Conservation (phyloP, 345 rosid genomes). For the Diplotaxis tenuifolia region DNA sequence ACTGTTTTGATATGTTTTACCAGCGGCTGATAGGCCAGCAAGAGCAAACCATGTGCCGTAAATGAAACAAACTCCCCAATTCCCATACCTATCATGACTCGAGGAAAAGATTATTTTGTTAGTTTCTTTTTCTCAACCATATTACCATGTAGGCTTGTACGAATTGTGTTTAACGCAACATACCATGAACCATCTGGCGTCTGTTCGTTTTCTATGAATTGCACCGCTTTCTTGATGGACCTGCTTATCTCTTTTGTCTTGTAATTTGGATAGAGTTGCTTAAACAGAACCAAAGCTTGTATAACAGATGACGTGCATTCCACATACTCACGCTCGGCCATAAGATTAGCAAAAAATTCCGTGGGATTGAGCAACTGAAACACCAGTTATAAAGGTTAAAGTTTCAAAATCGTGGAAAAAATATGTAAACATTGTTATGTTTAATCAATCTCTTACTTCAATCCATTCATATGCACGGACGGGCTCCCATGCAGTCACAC, state of each 20-base stretch:
- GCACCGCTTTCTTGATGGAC: slow-evolving; percentile 34
- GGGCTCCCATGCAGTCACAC: slow-evolving; percentile 38
- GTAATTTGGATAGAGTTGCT: slow-evolving; percentile 44
- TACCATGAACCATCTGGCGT: slow-evolving; percentile 52
- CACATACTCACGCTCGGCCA: slow-evolving; percentile 46
- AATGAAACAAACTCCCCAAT: slow-evolving; percentile 48
- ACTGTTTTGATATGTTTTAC: slow-evolving; percentile 40
- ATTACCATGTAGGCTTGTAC: not conserved
- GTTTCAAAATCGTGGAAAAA: not conserved
- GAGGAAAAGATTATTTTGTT: not conserved
- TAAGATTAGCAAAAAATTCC: slow-evolving; percentile 40
- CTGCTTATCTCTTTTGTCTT: slow-evolving; percentile 40
- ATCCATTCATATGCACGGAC: slow-evolving; percentile 26
- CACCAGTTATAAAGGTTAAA: slow-evolving; percentile 5
- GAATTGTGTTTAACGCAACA: not conserved
- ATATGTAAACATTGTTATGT: not conserved
- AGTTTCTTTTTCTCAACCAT: not conserved
- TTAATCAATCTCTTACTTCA: slow-evolving; percentile 24
- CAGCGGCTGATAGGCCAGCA: slow-evolving; percentile 43
- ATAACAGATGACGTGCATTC: slow-evolving; percentile 47
- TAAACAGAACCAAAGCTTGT: slow-evolving; percentile 40
- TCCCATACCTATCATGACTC: slow-evolving; percentile 40
- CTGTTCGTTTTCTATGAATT: slow-evolving; percentile 43
- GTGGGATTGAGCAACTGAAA: slow-evolving; percentile 49
- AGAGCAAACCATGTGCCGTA: slow-evolving; percentile 57